phyloP scores from a whole-genome alignment of 2,329 filamentous ascomycete genomes.

The Clarireedia monteithiana region DNA sequence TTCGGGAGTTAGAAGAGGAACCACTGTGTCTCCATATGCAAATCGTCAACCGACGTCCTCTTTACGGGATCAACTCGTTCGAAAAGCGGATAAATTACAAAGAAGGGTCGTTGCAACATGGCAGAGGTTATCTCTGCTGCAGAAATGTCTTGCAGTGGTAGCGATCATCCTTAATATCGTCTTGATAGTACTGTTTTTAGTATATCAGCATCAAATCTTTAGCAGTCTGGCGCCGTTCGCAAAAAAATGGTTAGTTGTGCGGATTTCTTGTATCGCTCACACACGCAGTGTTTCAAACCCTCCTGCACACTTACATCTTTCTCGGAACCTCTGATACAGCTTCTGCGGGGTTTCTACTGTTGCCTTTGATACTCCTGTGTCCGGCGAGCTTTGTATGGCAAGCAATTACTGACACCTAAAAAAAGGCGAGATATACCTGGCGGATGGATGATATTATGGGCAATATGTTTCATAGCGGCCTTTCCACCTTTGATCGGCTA shows the following conservation, averaged over 20 bases:
- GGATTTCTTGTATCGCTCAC: background rate
- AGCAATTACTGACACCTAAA: conserved; percentile 46
- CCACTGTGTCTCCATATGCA: conserved; percentile 17
- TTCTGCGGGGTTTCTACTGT: too few species aligned
- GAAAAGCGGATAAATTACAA: conserved; percentile 46
- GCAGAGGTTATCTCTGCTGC: conserved; percentile 47
- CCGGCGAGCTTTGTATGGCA: background rate
- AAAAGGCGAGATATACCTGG: conserved; percentile 52
- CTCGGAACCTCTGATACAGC: too few species aligned
- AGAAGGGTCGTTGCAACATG: conserved; percentile 42
- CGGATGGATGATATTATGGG: conserved; percentile 64
- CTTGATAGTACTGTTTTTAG: conserved; percentile 58
- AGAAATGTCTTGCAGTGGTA: conserved; percentile 51
- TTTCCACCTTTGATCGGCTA: conserved; percentile 69
- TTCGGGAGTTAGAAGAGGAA: conserved; percentile 28
- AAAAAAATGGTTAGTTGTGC: conserved; percentile 46
- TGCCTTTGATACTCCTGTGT: too few species aligned
- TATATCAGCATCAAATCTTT: conserved; percentile 78
- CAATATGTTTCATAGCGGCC: conserved; percentile 55
- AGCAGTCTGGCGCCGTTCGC: conserved; percentile 64
- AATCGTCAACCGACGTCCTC: conserved; percentile 17
- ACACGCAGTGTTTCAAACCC: background rate
- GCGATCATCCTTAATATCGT: conserved; percentile 41
- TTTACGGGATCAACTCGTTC: conserved; percentile 34
- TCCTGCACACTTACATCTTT: background rate